phyloP scores from a whole-genome alignment of 306 rosid species.

The Inga leiocalycina region DNA sequence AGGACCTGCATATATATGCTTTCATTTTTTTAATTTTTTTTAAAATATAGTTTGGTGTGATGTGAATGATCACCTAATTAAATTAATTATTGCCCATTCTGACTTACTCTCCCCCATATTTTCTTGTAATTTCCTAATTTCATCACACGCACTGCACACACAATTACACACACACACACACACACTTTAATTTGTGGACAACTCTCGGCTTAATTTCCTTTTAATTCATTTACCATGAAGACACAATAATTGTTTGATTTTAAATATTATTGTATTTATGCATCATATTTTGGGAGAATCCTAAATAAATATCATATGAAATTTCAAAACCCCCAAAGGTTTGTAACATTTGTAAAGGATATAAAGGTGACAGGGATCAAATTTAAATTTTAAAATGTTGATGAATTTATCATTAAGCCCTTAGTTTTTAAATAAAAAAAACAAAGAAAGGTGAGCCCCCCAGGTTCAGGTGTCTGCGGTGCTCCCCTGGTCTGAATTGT shows the following conservation, averaged over 20 bases:
- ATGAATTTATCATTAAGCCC: no score
- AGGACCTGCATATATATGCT: neutral
- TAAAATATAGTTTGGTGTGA: neutral
- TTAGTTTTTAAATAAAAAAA: no score
- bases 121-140: neutral
- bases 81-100: neutral
- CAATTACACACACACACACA: neutral
- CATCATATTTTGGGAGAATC: neutral
- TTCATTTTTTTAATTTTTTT: neutral
- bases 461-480: no score
- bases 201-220: neutral
- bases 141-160: neutral
- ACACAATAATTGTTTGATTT: neutral
- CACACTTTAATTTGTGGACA: neutral
- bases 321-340: no score
- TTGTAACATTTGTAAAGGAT: no score
- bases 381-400: no score
- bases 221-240: neutral
- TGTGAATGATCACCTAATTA: neutral
- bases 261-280: neutral
- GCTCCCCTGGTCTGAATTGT: no score
- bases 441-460: no score
- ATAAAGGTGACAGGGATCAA: no score
- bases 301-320: no score
- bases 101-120: neutral